Evolutionary conservation across 2,329 filamentous ascomycete genomes (phyloP).

Genomic region (Phialemoniopsis sp.): DNA sequence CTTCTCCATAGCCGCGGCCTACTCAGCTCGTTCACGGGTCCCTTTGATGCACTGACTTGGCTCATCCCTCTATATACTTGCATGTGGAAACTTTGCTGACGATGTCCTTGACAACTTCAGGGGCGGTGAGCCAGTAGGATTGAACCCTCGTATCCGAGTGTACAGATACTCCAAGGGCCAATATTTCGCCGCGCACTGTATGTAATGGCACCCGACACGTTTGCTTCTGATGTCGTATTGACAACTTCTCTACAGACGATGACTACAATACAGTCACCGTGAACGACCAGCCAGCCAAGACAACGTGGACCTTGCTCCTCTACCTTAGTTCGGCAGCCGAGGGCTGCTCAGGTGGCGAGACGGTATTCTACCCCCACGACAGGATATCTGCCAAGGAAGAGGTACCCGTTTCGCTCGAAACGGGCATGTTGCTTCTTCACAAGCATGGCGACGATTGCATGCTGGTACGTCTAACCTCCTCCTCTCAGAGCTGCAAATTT

Average conservation of each 20-base stretch:
- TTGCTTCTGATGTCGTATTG: constrained; percentile 4
- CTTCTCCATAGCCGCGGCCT: neutral
- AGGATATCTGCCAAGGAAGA: constrained; percentile 54
- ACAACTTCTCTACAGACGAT: constrained; percentile 58
- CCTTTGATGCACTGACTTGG: no score
- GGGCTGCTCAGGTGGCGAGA: constrained; percentile 75
- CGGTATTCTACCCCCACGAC: constrained; percentile 81
- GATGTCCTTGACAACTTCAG: no score
- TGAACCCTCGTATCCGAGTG: constrained; percentile 85
- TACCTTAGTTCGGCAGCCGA: constrained; percentile 76
- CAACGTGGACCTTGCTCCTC: constrained; percentile 87
- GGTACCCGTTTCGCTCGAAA: constrained; percentile 69
- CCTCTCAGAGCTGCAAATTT: constrained; percentile 1
- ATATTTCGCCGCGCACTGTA: constrained; percentile 92
- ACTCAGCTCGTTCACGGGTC: neutral
- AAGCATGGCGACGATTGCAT: constrained; percentile 87
- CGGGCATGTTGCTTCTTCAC: constrained; percentile 83
- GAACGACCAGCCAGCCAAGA: constrained; percentile 49
- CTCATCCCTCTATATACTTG: no score
- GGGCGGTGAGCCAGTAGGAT: constrained; percentile 77
- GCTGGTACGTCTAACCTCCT: constrained; percentile 46
- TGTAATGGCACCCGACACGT: constrained; percentile 25
- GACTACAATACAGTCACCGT: constrained; percentile 74
- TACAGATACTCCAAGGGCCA: constrained; percentile 85
- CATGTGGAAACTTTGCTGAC: no score